Base-by-base conservation (phyloP, 345 rosid species). In the Syzygium aqueum region DNA sequence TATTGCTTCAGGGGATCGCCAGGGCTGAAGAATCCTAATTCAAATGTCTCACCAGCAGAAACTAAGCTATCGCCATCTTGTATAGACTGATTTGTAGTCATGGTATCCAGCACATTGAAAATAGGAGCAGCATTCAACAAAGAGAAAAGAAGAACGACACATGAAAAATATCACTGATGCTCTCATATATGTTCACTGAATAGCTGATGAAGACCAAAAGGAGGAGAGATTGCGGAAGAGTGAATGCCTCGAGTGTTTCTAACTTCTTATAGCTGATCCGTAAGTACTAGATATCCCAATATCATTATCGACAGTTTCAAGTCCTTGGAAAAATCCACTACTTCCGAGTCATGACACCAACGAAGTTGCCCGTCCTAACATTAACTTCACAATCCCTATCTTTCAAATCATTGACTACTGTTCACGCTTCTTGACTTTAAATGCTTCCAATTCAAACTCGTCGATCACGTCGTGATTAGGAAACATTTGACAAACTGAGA, bases 11-110 rank as follows among this genome's bases (percentile, higher is more conserved):
- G 49, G 11, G 82, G 77, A 33, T 54, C 65, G 5, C 7, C 85
- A 3, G 73, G 85, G 33, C 61, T 87, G 84, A 90, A 90, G 33
- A 90, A 90, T 87, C 91, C 89, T 30, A 88, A 57, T 83, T 84
- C 88, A 37, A 88, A 88, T 63, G n/a, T 86, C 19, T 56, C 89
- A 22, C 86, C 85, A 2, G 23, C 53, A 0, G 89, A 90, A 53
- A 88, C 52, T 28, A 90, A 80, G 25, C 86, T 51, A 6, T 86
- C 51, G 7, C 89, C 89, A 43, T 86, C 89, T 11, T 22, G 84
- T 77, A 88, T 12, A 27, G 84, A 43, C 54, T 77, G 77, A 17
- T 43, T 14, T 13, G 50, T 77, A 28, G 53, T 52, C 52, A 90
- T 84, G 40, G 88, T 77, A 73, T 86, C 86, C 4, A 46, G 3